Base-by-base conservation (phyloP, 345 rosid species). In the Melaleuca alternifolia region DNA sequence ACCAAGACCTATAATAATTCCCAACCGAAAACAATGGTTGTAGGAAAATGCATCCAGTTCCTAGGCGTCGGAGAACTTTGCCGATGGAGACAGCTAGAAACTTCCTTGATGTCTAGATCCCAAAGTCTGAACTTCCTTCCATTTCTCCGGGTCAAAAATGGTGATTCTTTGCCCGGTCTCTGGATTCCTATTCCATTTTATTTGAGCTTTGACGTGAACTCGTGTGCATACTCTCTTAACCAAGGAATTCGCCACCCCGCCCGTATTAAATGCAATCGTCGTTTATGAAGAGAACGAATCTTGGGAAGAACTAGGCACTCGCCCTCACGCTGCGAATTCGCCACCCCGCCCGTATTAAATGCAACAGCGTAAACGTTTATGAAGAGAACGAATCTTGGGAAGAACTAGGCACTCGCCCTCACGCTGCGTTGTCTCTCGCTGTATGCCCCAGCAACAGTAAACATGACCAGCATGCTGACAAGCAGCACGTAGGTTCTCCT, bases 381-480 rank as follows among this genome's bases (percentile, higher is more conserved):
- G 24, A 33, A 71, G 48, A 9, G 0, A 0, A 10, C 0, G 46
- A 41, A 33, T 71, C 12, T 33, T 71, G 79, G 24, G 21, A 71
- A 71, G 79, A 71, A 46, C 86, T 30, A 56, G 26, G 50, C 75
- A 15, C 18, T 24, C 3, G 75, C 52, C 5, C 4, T 54, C 84
- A 1, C 65, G 15, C n/a, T 92, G 51, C 96, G 88, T 2, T 92
- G 95, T 23, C n/a, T n/a, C n/a, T n/a, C n/a, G n/a, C n/a, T n/a
- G n/a, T n/a, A n/a, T n/a, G n/a, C n/a, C n/a, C n/a, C n/a, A 4
- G 98, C 98, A 4, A 86, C 93, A 7, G 94, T 84, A 85, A 96
- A 95, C 99, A 94, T 94, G 75, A 88, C 88, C 76, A 95, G 79
- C 98, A 94, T 95, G 88, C 93, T 76, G 13, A 89, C 90, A 41